A percentile compares a stretch with the other conserved stretches of the same genome.
phyloP scores from a whole-genome alignment of 2,329 filamentous ascomycete genomes.

The Sporothrix pallida region DNA sequence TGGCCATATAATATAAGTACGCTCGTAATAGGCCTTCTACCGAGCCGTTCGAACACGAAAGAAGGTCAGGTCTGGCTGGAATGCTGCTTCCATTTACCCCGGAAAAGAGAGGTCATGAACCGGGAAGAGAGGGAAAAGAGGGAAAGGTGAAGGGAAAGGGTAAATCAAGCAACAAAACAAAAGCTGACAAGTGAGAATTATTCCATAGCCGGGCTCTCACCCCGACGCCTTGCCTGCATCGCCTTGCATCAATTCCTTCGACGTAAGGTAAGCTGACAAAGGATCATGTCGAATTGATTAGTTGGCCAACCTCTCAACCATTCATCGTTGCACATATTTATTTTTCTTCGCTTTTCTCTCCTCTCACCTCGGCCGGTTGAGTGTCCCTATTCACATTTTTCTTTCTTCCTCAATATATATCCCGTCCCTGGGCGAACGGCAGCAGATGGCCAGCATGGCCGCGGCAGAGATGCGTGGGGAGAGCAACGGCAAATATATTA shows the following conservation, averaged over 20 bases:
- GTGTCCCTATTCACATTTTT: neutral
- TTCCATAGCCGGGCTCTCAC: neutral
- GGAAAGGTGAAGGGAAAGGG: neutral
- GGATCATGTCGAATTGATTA: neutral
- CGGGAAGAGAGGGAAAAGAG: neutral
- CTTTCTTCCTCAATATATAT: neutral
- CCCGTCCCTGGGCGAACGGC: conserved; percentile 7
- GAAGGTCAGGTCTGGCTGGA: neutral
- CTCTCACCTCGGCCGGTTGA: neutral
- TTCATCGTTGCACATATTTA: neutral
- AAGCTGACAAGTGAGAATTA: neutral
- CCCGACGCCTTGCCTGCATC: neutral
- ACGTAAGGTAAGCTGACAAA: conserved; percentile 7
- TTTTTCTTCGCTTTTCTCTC: neutral
- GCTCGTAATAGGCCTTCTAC: conserved; percentile 2
- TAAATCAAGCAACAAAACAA: neutral
- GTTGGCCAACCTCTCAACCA: neutral
- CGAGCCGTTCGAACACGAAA: neutral
- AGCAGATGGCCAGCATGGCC: neutral
- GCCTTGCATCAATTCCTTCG: neutral
- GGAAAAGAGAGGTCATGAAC: neutral
- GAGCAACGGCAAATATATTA: neutral
- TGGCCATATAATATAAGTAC: no score
- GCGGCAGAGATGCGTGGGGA: neutral
- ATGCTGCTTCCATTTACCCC: neutral